These are phyloP conservation scores for Fusarium austroafricanum DNA, from an alignment of 2,329 filamentous ascomycete genomes.

Conservation along the genomic window DNA sequence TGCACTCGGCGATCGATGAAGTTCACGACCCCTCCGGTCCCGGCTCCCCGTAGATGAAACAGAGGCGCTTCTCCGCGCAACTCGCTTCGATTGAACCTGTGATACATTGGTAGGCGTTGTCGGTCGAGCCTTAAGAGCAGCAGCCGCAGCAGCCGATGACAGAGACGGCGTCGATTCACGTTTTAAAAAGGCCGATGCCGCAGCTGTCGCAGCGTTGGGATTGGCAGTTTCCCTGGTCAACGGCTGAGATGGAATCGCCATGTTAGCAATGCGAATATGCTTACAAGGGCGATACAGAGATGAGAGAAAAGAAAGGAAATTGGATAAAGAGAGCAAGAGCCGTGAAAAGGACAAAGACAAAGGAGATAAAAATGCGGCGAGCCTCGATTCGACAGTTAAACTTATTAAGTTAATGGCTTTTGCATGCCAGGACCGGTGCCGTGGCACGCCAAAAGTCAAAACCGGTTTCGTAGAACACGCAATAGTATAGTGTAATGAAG, in stretches of 20 bases:
- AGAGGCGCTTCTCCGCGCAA: conserved; percentile 77
- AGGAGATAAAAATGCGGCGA: conserved; percentile 9
- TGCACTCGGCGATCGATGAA: conserved; percentile 76
- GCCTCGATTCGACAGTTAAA: conserved; percentile 3
- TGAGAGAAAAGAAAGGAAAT: not conserved
- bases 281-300: not conserved
- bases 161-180: conserved; percentile 72
- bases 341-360: conserved; percentile 2
- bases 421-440: conserved; percentile 6
- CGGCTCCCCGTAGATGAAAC: conserved; percentile 72
- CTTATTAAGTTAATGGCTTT: conserved; percentile 9
- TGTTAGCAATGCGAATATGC: conserved; percentile 39
- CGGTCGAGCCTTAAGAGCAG: conserved; percentile 82
- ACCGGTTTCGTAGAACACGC: conserved; percentile 31
- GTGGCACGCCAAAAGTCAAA: conserved; percentile 39
- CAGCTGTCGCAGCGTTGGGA: conserved; percentile 81
- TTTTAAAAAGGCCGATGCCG: conserved; percentile 82
- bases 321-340: not conserved
- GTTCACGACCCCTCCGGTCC: conserved; percentile 56
- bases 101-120: conserved; percentile 82
- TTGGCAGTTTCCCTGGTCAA: conserved; percentile 73
- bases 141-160: conserved; percentile 87
- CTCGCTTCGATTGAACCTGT: conserved; percentile 89
- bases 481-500: not conserved
- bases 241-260: conserved; percentile 60